phyloP scores from a whole-genome alignment of 257 asterid genomes.

The Solanum sparsipilum region DNA sequence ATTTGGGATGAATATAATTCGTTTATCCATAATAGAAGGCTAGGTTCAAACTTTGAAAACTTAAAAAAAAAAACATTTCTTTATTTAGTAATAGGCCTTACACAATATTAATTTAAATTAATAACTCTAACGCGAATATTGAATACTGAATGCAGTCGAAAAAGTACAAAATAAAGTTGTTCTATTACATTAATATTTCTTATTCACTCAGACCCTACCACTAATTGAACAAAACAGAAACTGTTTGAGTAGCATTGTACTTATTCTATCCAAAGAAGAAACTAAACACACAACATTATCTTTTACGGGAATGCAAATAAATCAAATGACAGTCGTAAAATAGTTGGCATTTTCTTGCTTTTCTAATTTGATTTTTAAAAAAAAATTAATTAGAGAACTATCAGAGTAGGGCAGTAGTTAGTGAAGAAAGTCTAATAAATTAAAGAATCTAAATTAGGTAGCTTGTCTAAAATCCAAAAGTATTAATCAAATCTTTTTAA shows the following conservation, averaged over 20 bases:
- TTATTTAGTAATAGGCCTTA: not conserved
- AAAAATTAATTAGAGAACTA: not conserved
- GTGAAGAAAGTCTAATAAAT: not conserved
- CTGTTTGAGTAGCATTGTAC: not conserved
- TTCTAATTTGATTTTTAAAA: not conserved
- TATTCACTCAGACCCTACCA: not conserved
- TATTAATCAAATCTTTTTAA: not conserved
- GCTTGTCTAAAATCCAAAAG: constrained; percentile 1
- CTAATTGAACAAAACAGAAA: not conserved
- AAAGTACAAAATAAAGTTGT: not conserved
- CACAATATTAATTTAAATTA: not conserved
- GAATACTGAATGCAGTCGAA: too few species aligned
- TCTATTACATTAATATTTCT: not conserved
- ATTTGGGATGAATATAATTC: not conserved
- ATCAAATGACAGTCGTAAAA: not conserved
- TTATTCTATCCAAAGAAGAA: not conserved
- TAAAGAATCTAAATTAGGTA: constrained; percentile 6
- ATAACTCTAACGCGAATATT: not conserved
- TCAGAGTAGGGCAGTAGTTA: not conserved
- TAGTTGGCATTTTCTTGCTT: not conserved
- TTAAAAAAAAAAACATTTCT: too few species aligned
- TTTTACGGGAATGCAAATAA: not conserved
- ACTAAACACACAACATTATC: not conserved
- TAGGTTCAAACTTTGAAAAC: not conserved
- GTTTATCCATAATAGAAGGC: not conserved